Evolutionary conservation across 441 rosid genomes (phyloP).

Genomic region (Erodium moschatum): DNA sequence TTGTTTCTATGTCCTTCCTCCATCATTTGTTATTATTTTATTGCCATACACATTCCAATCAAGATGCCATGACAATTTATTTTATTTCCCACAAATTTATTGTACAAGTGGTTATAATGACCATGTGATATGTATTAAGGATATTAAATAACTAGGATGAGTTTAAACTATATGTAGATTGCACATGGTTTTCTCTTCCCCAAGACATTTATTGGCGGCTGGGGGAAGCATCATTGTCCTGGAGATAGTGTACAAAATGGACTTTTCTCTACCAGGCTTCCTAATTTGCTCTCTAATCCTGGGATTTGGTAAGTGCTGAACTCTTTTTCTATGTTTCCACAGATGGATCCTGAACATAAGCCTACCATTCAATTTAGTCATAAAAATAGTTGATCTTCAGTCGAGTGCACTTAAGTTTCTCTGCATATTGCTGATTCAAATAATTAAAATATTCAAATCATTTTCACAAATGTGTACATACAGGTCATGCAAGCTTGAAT

Average conservation of each 20-base stretch:
- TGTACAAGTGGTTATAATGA: background rate
- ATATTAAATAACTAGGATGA: constrained; percentile 6
- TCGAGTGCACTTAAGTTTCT: background rate
- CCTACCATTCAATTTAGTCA: background rate
- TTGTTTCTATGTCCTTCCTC: background rate
- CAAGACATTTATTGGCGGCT: constrained; percentile 80
- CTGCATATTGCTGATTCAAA: background rate
- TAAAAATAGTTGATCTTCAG: background rate
- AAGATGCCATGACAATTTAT: background rate
- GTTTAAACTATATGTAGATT: constrained; percentile 40
- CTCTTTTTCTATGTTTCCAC: background rate
- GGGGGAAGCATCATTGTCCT: constrained; percentile 69
- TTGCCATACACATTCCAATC: background rate
- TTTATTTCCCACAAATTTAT: background rate
- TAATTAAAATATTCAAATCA: background rate
- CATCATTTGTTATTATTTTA: background rate
- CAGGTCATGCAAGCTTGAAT: background rate
- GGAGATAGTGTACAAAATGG: constrained; percentile 74
- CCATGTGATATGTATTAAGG: constrained; percentile 3
- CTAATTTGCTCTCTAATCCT: constrained; percentile 59
- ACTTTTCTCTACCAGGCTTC: constrained; percentile 77
- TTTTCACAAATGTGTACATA: background rate
- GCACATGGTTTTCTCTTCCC: constrained; percentile 98
- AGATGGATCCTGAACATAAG: background rate
- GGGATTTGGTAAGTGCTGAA: constrained; percentile 54